Conservation (phyloP, 2,329 filamentous ascomycete species). For the Lizonia empirigonia region DNA sequence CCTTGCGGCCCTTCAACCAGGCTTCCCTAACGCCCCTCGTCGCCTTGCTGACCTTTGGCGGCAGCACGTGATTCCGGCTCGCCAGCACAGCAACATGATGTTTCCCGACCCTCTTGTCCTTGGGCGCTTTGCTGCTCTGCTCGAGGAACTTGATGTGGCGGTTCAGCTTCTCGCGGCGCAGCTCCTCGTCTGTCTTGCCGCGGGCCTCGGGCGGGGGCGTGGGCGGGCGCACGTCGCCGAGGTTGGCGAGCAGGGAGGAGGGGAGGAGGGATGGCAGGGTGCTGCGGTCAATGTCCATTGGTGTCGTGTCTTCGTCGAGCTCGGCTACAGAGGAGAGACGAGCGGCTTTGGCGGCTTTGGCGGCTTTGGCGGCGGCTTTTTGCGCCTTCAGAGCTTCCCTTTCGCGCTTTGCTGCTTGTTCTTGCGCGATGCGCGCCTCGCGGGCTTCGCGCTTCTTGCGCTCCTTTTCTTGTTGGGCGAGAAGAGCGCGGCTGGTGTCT, state of each 20-base stretch:
- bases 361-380: slow-evolving; percentile 40
- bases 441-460: slow-evolving; percentile 40
- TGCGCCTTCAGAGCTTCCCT: slow-evolving; percentile 39
- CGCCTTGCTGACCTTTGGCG: slow-evolving; percentile 52
- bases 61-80: slow-evolving; percentile 48
- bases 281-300: background rate
- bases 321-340: slow-evolving; percentile 6
- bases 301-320: slow-evolving; percentile 2
- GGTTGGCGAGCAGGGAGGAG: slow-evolving; percentile 56
- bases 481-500: slow-evolving; percentile 37
- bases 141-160: slow-evolving; percentile 58
- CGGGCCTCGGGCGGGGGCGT: slow-evolving; percentile 48
- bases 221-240: slow-evolving; percentile 52
- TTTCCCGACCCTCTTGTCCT: slow-evolving; percentile 57
- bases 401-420: slow-evolving; percentile 42
- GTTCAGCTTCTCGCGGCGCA: slow-evolving; percentile 53
- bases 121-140: slow-evolving; percentile 54
- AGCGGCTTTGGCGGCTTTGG: slow-evolving; percentile 38
- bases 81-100: slow-evolving; percentile 58
- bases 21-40: slow-evolving; percentile 46
- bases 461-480: slow-evolving; percentile 38
- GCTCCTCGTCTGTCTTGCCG: slow-evolving; percentile 34
- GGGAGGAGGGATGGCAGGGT: slow-evolving; percentile 57
- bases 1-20: slow-evolving; percentile 52
- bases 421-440: slow-evolving; percentile 36